These are phyloP conservation scores for Cladosporium sp. DNA, from an alignment of 2,329 filamentous ascomycete species.

Conservation along the genomic window DNA sequence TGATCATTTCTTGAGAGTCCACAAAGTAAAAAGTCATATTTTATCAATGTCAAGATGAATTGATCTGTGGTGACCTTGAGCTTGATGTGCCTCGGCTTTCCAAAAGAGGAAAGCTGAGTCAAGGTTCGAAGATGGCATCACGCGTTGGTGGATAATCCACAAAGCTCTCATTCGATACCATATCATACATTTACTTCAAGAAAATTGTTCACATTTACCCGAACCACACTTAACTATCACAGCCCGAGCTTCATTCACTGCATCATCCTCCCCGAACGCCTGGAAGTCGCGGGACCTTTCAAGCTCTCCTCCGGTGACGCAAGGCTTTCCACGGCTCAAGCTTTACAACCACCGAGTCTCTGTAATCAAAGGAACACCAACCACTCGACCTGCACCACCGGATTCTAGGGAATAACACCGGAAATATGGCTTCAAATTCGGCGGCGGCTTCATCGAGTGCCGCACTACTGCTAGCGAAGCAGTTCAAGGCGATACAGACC, in stretches of 20 bases:
- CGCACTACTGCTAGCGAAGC: slow-evolving; percentile 73
- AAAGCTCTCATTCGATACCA: neutral
- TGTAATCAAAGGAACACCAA: neutral
- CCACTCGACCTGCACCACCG: neutral
- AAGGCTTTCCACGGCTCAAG: slow-evolving; percentile 1
- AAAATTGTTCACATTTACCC: neutral
- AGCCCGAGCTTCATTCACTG: neutral
- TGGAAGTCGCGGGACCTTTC: neutral
- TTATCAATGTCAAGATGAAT: neutral
- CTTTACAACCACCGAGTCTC: neutral
- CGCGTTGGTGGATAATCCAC: neutral
- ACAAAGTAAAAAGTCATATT: neutral
- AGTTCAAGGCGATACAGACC: slow-evolving; percentile 92
- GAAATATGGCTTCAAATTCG: neutral
- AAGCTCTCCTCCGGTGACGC: neutral
- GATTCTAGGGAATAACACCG: neutral
- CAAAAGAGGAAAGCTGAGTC: neutral
- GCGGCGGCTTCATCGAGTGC: slow-evolving; percentile 51
- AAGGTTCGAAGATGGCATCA: slow-evolving; percentile 1
- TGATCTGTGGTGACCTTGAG: neutral
- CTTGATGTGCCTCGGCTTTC: slow-evolving; percentile 6
- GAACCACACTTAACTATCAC: neutral
- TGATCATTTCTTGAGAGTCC: neutral
- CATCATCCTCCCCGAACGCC: neutral
- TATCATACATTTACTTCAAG: neutral